Percentiles rank a stretch among this genome's conserved stretches.
Evolutionary conservation across 2,329 filamentous ascomycete genomes (phyloP).

Genomic region (Claviceps sp.): DNA sequence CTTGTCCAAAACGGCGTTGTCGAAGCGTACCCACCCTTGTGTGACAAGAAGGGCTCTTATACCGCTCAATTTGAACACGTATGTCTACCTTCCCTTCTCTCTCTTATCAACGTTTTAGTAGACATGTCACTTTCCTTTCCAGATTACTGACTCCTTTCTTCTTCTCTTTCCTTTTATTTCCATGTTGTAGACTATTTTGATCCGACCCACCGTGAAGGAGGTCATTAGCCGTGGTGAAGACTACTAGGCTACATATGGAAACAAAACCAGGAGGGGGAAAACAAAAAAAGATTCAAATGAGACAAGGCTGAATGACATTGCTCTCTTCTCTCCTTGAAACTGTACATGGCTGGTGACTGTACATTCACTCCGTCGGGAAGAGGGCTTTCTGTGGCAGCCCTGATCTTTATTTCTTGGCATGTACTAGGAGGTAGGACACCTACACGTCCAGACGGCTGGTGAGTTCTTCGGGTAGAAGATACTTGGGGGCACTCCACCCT

Average conservation of each 20-base stretch:
- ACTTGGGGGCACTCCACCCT: too few relatives aligned
- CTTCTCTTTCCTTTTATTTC: neutral
- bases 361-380: too few relatives aligned
- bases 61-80: conserved; percentile 93
- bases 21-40: conserved; percentile 77
- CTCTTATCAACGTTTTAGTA: neutral
- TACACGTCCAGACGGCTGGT: too few relatives aligned
- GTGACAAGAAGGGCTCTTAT: conserved; percentile 88
- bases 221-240: conserved; percentile 78
- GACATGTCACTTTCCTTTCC: neutral
- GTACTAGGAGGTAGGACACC: too few relatives aligned
- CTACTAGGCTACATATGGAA: conserved; percentile 39
- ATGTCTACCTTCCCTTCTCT: conserved; percentile 28
- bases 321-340: too few relatives aligned
- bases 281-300: neutral
- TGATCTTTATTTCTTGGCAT: too few relatives aligned
- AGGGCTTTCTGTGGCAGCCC: too few relatives aligned
- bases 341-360: too few relatives aligned
- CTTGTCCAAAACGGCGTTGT: conserved; percentile 73
- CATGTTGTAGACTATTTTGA: conserved; percentile 50
- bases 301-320: too few relatives aligned
- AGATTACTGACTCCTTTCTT: conserved; percentile 5
- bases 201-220: conserved; percentile 72
- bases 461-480: too few relatives aligned
- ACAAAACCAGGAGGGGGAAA: neutral